Conservation (phyloP, 768 basidiomycete genomes). For the Boletus insuetus region DNA sequence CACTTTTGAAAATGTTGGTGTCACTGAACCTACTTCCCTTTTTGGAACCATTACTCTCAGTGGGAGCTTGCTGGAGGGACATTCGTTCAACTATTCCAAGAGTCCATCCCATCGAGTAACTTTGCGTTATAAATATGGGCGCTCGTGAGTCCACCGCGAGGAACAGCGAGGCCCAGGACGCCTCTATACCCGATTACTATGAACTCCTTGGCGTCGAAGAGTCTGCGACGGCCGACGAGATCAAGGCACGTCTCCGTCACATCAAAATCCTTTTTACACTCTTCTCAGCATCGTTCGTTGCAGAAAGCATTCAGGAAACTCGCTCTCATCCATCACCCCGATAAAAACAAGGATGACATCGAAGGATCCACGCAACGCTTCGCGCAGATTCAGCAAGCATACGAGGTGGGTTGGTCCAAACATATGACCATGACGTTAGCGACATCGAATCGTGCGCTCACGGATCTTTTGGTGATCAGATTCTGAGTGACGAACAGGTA, state of each 20-base stretch:
- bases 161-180: conserved; percentile 23
- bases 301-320: conserved; percentile 82
- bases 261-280: neutral
- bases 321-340: conserved; percentile 83
- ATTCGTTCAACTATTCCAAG: neutral
- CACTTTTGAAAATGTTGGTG: neutral
- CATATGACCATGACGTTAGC: neutral
- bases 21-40: conserved; percentile 1
- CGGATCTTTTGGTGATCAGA: conserved; percentile 39
- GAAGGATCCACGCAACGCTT: conserved; percentile 88
- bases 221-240: conserved; percentile 81
- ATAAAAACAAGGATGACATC: conserved; percentile 80
- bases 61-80: too few relatives aligned
- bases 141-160: conserved; percentile 60
- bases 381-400: conserved; percentile 88
- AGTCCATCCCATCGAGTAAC: neutral
- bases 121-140: conserved; percentile 47
- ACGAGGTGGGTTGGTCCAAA: conserved; percentile 60
- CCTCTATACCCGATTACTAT: conserved; percentile 66
- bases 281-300: conserved; percentile 7
- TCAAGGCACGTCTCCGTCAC: conserved; percentile 54
- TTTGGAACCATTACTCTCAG: conserved; percentile 7
- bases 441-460: neutral
- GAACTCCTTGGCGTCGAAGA: conserved; percentile 78
- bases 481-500: conserved; percentile 94